Evolutionary conservation across 2,329 filamentous ascomycete species (phyloP).

Genomic region (Arthrobotrys pseudoclavata): DNA sequence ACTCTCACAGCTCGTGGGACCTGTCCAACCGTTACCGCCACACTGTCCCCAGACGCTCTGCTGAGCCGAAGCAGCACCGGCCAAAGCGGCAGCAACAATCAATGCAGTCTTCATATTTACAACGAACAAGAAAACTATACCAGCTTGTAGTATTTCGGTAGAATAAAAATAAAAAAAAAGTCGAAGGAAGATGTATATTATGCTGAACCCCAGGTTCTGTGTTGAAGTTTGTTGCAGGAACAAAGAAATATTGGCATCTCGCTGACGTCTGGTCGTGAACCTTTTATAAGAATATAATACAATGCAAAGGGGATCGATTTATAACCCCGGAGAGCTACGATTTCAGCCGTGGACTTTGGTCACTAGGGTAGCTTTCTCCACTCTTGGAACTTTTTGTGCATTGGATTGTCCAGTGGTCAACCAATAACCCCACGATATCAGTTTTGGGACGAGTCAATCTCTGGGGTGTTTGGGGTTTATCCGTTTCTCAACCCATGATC

Average conservation of each 20-base stretch:
- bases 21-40: constrained; percentile 64
- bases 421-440: constrained; percentile 7
- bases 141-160: not conserved
- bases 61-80: constrained; percentile 58
- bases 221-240: constrained; percentile 11
- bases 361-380: constrained; percentile 12
- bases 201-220: constrained; percentile 18
- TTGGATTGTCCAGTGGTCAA: not conserved
- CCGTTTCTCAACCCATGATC: constrained; percentile 26
- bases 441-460: constrained; percentile 19
- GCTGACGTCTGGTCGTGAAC: not conserved
- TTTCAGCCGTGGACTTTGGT: constrained; percentile 6
- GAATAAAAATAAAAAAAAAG: not conserved
- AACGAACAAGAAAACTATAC: not conserved
- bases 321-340: not conserved
- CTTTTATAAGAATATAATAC: constrained; percentile 20
- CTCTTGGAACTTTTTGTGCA: constrained; percentile 17
- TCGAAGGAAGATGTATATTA: not conserved
- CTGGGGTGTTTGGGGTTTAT: constrained; percentile 48
- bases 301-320: constrained; percentile 5
- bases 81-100: constrained; percentile 41
- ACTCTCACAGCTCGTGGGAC: constrained; percentile 60
- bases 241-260: not conserved
- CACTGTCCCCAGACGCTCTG: constrained; percentile 61
- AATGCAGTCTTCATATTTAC: constrained; percentile 47